Percentiles rank a stretch among this genome's conserved stretches.
phyloP scores from a whole-genome alignment of 2,329 filamentous ascomycete species.

The Amphichorda felina region DNA sequence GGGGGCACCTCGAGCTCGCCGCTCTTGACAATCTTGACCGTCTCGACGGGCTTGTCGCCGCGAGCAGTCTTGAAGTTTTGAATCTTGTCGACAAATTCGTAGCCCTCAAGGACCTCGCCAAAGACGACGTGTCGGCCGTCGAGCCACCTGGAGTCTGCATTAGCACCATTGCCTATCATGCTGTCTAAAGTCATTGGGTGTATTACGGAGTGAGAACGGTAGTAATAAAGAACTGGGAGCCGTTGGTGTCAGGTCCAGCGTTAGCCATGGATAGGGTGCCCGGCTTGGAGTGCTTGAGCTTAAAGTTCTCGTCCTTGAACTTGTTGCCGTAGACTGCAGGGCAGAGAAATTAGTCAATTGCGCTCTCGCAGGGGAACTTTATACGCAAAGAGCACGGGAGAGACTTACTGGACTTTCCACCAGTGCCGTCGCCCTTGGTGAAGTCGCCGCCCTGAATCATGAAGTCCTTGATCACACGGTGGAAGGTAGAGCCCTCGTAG shows the following conservation, averaged over 20 bases:
- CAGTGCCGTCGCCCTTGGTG: constrained; percentile 70
- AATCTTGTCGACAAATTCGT: constrained; percentile 69
- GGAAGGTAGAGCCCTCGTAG: constrained; percentile 72
- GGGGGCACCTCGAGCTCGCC: constrained; percentile 72
- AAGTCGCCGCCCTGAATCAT: constrained; percentile 92
- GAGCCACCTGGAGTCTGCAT: constrained; percentile 48
- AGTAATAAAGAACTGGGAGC: constrained; percentile 86
- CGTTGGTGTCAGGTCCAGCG: constrained; percentile 75
- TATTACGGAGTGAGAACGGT: constrained; percentile 61
- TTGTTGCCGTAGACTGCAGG: constrained; percentile 64
- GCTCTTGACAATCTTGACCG: constrained; percentile 70
- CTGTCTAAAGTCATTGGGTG: neutral
- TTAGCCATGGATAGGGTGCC: constrained; percentile 80
- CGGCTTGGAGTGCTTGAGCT: constrained; percentile 83
- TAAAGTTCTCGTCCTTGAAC: constrained; percentile 89
- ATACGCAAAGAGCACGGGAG: too few species aligned
- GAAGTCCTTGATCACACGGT: constrained; percentile 82
- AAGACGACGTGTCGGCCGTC: constrained; percentile 81
- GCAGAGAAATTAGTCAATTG: neutral
- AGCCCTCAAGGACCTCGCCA: constrained; percentile 79
- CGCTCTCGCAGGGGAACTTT: too few species aligned
- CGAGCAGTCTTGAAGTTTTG: constrained; percentile 55
- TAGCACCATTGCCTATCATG: neutral
- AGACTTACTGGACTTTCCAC: constrained; percentile 68
- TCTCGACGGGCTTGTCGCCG: constrained; percentile 56